Base-by-base conservation (phyloP, 2,329 filamentous ascomycete genomes). In the Xylariaceae sp. region DNA sequence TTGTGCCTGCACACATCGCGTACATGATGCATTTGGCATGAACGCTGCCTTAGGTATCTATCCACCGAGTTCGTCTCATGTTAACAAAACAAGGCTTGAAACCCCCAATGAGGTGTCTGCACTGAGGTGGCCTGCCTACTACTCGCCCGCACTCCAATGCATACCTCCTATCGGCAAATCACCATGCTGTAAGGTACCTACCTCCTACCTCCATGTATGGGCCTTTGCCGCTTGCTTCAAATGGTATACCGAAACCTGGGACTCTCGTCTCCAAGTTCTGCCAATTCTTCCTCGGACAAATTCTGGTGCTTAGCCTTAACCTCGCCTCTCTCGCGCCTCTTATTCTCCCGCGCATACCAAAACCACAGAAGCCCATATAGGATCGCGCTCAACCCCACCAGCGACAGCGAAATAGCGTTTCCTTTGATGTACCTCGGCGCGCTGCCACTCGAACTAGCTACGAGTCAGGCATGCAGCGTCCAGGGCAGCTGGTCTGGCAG, bases 351-450 rank as follows among this genome's bases (percentile, higher is more conserved):
- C 34, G 65, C 60, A 58, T 79, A 81, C 69, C 74, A 81, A 54
- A 74, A 69, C 77, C 77, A 83, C 70, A 86, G 72, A 28, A 79
- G 68, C 3, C 67, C 75, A 60, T 81, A 86, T 5, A 83, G 68
- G 28, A 75, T 45, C 0, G 74, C 76, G 1, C 80, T 75, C 60
- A 84, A 71, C 2, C 71, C 80, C 0, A 84, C 81, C 68, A 87
- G 72, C 22, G 75, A 73, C 42, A 87, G 69, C 3, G 81, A 84
- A 10, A 85, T 74, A 1, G 81, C 82, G 60, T 88, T 83, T 5
- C 84, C 84, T 33, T 75, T 74, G 36, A 82, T 71, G 62, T 82
- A 87, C n/a, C 80, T 75, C 1, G 83, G 83, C 1, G 67, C 74
- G 45, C 84, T 80, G 0, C 54, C 50, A 12, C 65, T 71, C 5